Percentiles rank a stretch among this genome's conserved stretches.
Evolutionary conservation across 2,329 filamentous ascomycete species (phyloP).

Genomic region (Phaeosphaeria sp.): DNA sequence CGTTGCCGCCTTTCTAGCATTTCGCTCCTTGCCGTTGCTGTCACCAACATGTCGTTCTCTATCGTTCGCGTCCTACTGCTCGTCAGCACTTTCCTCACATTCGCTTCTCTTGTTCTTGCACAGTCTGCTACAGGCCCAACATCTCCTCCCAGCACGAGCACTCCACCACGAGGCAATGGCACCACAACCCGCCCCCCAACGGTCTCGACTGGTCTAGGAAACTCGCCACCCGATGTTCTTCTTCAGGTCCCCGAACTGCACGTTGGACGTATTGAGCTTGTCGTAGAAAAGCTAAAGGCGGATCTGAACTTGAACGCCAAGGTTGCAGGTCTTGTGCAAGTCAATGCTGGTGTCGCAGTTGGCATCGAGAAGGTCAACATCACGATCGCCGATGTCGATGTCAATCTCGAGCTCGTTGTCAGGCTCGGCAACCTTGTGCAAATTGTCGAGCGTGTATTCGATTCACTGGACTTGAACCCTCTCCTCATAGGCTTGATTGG

Average conservation of each 20-base stretch:
- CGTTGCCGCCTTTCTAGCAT: constrained; percentile 12
- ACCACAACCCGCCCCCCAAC: constrained; percentile 29
- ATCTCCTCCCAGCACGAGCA: constrained; percentile 39
- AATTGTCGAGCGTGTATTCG: constrained; percentile 67
- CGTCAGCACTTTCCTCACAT: constrained; percentile 34
- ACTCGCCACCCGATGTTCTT: constrained; percentile 61
- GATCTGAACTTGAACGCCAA: constrained; percentile 67
- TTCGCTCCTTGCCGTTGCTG: constrained; percentile 17
- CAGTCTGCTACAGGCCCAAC: constrained; percentile 33
- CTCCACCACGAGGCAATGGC: constrained; percentile 24
- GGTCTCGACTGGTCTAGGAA: constrained; percentile 25
- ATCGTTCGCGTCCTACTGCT: constrained; percentile 43
- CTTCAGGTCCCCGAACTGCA: constrained; percentile 65
- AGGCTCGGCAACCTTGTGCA: constrained; percentile 66
- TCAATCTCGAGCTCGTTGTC: constrained; percentile 65
- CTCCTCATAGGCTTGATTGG: constrained; percentile 64
- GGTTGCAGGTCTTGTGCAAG: constrained; percentile 63
- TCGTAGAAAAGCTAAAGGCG: constrained; percentile 64
- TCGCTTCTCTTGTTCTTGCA: constrained; percentile 34
- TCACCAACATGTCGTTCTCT: constrained; percentile 43
- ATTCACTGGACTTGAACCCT: constrained; percentile 66
- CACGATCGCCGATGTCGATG: constrained; percentile 66
- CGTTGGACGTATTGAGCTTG: constrained; percentile 65
- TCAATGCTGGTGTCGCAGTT: constrained; percentile 59
- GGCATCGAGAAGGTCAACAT: constrained; percentile 62